Conservation (phyloP, 805 yeast species). For the Schwanniomyces occidentalis region DNA sequence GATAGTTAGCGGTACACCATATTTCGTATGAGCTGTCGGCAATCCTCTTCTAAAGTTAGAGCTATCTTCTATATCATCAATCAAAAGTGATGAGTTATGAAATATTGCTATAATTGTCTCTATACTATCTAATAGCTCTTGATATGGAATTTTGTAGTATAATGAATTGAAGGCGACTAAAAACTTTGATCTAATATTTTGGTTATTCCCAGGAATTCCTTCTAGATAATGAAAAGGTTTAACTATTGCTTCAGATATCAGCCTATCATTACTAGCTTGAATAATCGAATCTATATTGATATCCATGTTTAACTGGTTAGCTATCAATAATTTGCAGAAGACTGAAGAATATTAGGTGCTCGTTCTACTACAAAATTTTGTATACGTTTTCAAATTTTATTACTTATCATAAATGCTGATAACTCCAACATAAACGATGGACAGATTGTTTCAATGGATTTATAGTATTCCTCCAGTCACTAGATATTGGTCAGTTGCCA, state of each 20-base stretch:
- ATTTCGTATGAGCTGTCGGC: conserved; percentile 76
- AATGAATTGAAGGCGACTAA: conserved; percentile 33
- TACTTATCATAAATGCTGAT: too few relatives aligned
- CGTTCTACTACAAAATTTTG: too few relatives aligned
- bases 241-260: conserved; percentile 13
- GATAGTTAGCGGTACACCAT: conserved; percentile 77
- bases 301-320: too few relatives aligned
- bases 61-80: conserved; percentile 88
- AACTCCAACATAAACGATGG: conserved; percentile 15
- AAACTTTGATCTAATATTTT: conserved; percentile 29
- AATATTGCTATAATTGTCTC: conserved; percentile 32
- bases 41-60: conserved; percentile 72
- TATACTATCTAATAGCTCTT: conserved; percentile 21
- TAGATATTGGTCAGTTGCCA: conserved; percentile 28
- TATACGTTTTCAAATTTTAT: too few relatives aligned
- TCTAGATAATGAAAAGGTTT: conserved; percentile 34
- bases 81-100: conserved; percentile 38
- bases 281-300: conserved; percentile 7
- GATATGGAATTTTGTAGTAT: conserved; percentile 29
- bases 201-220: conserved; percentile 34
- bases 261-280: conserved; percentile 8
- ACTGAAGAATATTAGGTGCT: not conserved
- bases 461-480: conserved; percentile 21
- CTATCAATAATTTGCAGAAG: not conserved
- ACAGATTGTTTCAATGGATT: conserved; percentile 14